Evolutionary conservation across 768 basidiomycete genomes (phyloP), one percentile per base, ranked within the genome.

Genomic region (Austroboletus eburneus): DNA sequence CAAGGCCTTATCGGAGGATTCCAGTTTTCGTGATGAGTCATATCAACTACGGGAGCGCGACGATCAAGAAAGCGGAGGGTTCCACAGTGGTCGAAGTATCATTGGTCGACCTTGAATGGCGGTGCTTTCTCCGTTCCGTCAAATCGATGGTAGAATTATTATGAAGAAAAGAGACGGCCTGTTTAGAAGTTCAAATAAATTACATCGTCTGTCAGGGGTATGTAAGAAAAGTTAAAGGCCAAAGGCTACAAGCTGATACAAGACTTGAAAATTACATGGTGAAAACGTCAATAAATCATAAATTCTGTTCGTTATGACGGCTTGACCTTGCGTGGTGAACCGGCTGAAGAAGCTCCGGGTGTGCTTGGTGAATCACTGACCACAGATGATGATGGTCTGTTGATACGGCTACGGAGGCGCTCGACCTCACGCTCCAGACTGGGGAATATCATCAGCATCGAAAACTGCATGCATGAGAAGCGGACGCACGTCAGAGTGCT

Each of bases 391-490:
- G 75, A 68, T 5, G 83, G 80, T 54, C 81, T 73, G 42, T 78
- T 82, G 5, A 85, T 72, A 39, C 83, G 77, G 59, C 72, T 75
- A n/a, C 80, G 75, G 33, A 85, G 69, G 32, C 84, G 71, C 60
- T 86, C 85, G n/a, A 85, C 70, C 59, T 85, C 83, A 14, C 78
- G 74, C 50, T 85, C 81, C 27, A 83, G 69, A 35, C 81, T 83
- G n/a, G 36, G 16, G 39, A 38, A 6, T n/a, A 36, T 39, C 17
- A 29, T 48, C 42, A 56, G 39, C 36, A 41, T 23, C 37, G 30
- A 34, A 21, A 25, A 44, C 41, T 16, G 13, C 16, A 43, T 24
- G 14, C 13, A 42, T 6, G 45, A 17, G 30, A 13, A 25, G 46
- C 5, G 24, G 20, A 63, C 83, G 42, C 56, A 88, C 87, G 74